Evolutionary conservation across 2,329 filamentous ascomycete species (phyloP).

Genomic region (Pochonia chlamydosporia): DNA sequence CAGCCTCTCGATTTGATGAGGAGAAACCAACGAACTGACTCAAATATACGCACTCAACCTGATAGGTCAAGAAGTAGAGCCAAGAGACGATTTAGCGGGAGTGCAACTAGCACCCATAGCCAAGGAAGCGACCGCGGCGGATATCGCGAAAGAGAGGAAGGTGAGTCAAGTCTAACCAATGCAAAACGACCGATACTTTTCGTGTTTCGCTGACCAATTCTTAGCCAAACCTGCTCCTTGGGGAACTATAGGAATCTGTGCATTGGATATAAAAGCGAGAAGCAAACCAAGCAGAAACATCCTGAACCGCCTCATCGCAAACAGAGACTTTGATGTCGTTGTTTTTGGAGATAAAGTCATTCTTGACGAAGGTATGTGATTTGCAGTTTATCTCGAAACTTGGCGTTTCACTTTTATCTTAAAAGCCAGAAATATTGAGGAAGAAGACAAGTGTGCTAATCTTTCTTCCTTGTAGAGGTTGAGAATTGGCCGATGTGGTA

Average conservation of each 20-base stretch:
- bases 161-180: constrained; percentile 15
- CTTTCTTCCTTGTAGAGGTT: constrained; percentile 48
- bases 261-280: constrained; percentile 88
- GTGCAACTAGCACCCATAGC: constrained; percentile 74
- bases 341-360: constrained; percentile 99
- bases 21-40: constrained; percentile 32
- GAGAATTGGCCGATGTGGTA: constrained; percentile 92
- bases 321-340: constrained; percentile 90
- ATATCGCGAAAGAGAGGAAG: constrained; percentile 53
- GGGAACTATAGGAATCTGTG: constrained; percentile 84
- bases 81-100: constrained; percentile 73
- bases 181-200: background rate
- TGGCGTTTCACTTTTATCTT: background rate
- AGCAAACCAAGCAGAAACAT: constrained; percentile 98
- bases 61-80: constrained; percentile 61
- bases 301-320: constrained; percentile 81
- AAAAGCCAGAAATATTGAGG: background rate
- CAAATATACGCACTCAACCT: constrained; percentile 38
- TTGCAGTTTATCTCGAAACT: background rate
- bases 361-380: constrained; percentile 68
- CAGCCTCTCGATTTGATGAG: constrained; percentile 40
- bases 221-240: constrained; percentile 51
- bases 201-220: constrained; percentile 22
- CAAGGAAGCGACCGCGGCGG: constrained; percentile 63
- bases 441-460: constrained; percentile 8